Evolutionary conservation across 2,329 filamentous ascomycete genomes (phyloP).

Genomic region (Macroventuria anomochaeta): DNA sequence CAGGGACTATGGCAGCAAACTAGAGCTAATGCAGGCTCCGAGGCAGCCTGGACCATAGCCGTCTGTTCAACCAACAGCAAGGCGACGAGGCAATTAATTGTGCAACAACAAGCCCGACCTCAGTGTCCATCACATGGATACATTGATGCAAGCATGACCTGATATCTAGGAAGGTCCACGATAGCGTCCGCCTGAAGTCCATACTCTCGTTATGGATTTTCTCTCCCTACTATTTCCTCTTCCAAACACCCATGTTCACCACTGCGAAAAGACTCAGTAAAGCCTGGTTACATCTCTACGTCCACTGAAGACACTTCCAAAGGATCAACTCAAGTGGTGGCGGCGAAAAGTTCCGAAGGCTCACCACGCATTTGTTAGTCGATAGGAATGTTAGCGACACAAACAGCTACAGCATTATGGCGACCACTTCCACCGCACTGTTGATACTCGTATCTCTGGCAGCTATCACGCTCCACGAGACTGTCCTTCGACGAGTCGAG

Average conservation of each 20-base stretch:
- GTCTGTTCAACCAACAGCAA: conserved; percentile 1
- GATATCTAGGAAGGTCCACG: neutral
- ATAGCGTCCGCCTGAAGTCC: neutral
- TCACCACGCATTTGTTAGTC: neutral
- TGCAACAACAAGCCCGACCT: neutral
- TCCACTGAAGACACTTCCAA: neutral
- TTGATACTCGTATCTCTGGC: conserved; percentile 17
- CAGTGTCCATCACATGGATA: neutral
- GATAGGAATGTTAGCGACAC: neutral
- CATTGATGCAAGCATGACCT: neutral
- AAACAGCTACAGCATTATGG: neutral
- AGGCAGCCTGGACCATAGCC: neutral
- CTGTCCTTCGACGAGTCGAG: conserved; percentile 25
- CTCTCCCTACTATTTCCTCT: neutral
- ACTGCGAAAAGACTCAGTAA: neutral
- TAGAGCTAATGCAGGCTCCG: conserved; percentile 4
- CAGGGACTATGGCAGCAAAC: neutral
- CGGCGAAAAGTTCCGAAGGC: neutral
- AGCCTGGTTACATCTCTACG: neutral
- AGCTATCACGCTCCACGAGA: conserved; percentile 22
- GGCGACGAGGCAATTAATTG: neutral
- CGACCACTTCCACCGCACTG: neutral
- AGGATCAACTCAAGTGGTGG: neutral
- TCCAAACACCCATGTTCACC: neutral
- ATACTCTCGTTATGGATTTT: neutral